Conservation (phyloP, 371 early-diverging fungal species). For the Funneliformis caledonium region DNA sequence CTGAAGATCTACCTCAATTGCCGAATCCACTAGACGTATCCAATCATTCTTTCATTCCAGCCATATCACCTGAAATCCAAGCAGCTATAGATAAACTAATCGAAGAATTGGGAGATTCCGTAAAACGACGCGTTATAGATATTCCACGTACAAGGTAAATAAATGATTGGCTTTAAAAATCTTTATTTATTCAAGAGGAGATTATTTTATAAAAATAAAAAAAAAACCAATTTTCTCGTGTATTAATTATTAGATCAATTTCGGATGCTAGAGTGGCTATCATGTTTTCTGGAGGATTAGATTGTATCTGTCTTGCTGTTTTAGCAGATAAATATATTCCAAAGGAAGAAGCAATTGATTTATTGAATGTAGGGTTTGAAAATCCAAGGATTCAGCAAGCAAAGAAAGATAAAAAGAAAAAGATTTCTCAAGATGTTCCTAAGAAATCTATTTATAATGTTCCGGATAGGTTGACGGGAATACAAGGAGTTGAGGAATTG, state of each 20-base stretch:
- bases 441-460: conserved; percentile 67
- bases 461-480: conserved; percentile 90
- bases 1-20: conserved; percentile 42
- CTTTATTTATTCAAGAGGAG: neutral
- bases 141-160: conserved; percentile 57
- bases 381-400: conserved; percentile 64
- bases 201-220: neutral
- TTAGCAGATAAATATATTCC: conserved; percentile 76
- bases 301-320: conserved; percentile 87
- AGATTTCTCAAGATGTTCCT: conserved; percentile 5
- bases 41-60: conserved; percentile 37
- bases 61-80: conserved; percentile 46
- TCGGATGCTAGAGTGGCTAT: conserved; percentile 71
- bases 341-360: conserved; percentile 76
- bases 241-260: conserved; percentile 9
- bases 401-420: conserved; percentile 42
- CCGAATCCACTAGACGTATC: neutral
- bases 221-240: neutral
- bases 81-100: conserved; percentile 47
- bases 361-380: conserved; percentile 96
- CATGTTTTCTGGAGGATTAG: conserved; percentile 94
- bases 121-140: conserved; percentile 59
- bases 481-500: conserved; percentile 66
- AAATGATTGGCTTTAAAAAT: neutral
- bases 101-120: conserved; percentile 57